Evolutionary conservation across 2,329 filamentous ascomycete genomes (phyloP), one percentile per base, ranked within the genome.

Genomic region (Colletotrichum sp.): DNA sequence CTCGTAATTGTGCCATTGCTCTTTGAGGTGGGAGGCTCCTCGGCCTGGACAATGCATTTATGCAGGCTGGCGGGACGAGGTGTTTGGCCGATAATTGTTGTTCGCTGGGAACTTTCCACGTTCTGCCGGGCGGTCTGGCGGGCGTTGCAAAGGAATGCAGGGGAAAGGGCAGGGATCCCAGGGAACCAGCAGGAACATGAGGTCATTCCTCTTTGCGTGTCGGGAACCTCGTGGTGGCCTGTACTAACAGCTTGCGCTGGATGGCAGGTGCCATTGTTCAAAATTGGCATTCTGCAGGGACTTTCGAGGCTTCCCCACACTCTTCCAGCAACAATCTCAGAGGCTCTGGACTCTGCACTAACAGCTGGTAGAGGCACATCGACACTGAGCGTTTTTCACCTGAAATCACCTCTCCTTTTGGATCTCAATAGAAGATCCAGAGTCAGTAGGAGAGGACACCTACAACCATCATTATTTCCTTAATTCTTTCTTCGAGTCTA

Each of bases 1-100:
- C 82, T 77, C 85, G 80, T 74, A 88, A 80, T 71, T 85, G 85
- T 74, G 85, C 83, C 89, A 90, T 90, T 59, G 32, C 55, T 57
- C 63, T 60, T 60, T 64, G 60, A 67, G 73, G n/a, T 34, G 21
- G 55, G 34, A 66, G 59, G 43, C 55, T 67, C 64, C 72, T 48
- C 60, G 61, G 63, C 65, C 65, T 39, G 52, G 13, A 76, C 69
- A 78, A 70, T 59, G 57, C 72, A 76, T 76, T 71, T 75, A 72
- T 81, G 55, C 70, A 79, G 74, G 75, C 59, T n/a, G 52, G 43
- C 61, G 67, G 60, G 63, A 65, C 30, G 55, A 55, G 28, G 34
- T 64, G 64, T 32, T 70, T 63, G 24, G 52, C 59, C 34, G 48
- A 67, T 39, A 39, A 13, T 59, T 72, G 75, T 71, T 71, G 72